Conservation (phyloP, 1,284 basidiomycete genomes). For the Wallemia ichthyophaga region DNA sequence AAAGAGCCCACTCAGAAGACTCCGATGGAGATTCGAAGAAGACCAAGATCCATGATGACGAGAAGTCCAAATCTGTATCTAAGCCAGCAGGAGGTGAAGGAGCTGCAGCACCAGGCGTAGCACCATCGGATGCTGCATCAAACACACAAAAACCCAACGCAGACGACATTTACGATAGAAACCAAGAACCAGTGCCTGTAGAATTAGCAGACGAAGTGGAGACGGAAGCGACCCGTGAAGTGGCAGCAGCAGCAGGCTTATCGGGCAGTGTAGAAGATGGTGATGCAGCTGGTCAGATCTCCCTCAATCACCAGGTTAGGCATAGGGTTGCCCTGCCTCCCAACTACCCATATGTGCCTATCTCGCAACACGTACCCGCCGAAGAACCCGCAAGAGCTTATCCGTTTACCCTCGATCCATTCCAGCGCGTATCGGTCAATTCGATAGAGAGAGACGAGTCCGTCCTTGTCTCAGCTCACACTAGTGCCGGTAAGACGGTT, state of each 20-base stretch:
- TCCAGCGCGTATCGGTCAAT: constrained; percentile 76
- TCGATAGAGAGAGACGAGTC: constrained; percentile 93
- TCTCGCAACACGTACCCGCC: constrained; percentile 68
- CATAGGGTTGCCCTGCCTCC: constrained; percentile 90
- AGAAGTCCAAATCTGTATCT: constrained; percentile 3
- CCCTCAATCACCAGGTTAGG: constrained; percentile 27
- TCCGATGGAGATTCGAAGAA: background rate
- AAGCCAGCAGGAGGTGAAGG: constrained; percentile 3
- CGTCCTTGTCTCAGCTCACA: constrained; percentile 95
- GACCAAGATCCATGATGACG: background rate
- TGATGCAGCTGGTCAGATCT: constrained; percentile 2
- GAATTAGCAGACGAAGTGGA: constrained; percentile 9
- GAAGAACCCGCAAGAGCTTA: constrained; percentile 73
- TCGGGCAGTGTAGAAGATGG: constrained; percentile 1
- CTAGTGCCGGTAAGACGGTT: constrained; percentile 91
- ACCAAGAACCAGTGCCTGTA: constrained; percentile 3
- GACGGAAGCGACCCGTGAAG: constrained; percentile 8
- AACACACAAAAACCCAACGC: background rate
- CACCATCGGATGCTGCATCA: background rate
- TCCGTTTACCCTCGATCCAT: constrained; percentile 89
- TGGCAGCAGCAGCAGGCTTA: constrained; percentile 2
- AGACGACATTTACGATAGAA: background rate
- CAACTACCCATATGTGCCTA: constrained; percentile 67
- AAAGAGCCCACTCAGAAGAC: background rate
- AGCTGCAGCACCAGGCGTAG: background rate